Base-by-base conservation (phyloP, 2,329 filamentous ascomycete genomes). In the Westerdykella ornata region DNA sequence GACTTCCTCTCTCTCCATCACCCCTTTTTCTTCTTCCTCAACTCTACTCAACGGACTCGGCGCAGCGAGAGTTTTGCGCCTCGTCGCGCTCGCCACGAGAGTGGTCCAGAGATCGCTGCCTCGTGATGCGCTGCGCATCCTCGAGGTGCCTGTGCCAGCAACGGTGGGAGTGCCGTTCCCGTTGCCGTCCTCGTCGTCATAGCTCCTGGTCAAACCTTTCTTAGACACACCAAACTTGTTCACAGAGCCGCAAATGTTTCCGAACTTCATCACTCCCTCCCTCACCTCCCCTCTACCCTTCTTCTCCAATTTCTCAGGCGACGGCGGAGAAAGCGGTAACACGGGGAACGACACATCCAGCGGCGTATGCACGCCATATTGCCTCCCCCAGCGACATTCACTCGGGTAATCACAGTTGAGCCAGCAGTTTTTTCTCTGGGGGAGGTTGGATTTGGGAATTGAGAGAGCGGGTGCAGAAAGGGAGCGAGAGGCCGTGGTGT, bases 391-490 rank as follows among this genome's bases (percentile, higher is more conserved):
- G 17, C 69, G 63, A 46, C 71, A 74, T 38, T 73, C 66, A 19
- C 60, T 66, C 0, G 71, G 71, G 42, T 71, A 73, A 38, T 72
- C 67, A 49, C 71, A 73, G 4, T 37, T 48, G 8, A 57, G 56
- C 68, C 69, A 72, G 53, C 71, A 74, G 43, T 72, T 33, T 29
- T 16, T 16, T 42, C 39, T 65, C 63, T 41, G 45, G 45, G 8
- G 30, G 30, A n/a, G n/a, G n/a, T n/a, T n/a, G n/a, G n/a, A n/a
- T 8, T 32, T 18, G 8, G 14, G 2, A 14, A 35, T 4, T 32
- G 37, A 16, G 13, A 13, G 13, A 7, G 16, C 19, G 13, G 11
- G 37, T 2, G 2, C 3, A 3, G 37, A 7, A 2, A 17, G 14
- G n/a, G 38, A n/a, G n/a, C n/a, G n/a, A n/a, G n/a, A n/a, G n/a